Percentiles rank a stretch among this genome's conserved stretches.
Conservation (phyloP, 257 asterid species). For the Apocynum venetum region DNA sequence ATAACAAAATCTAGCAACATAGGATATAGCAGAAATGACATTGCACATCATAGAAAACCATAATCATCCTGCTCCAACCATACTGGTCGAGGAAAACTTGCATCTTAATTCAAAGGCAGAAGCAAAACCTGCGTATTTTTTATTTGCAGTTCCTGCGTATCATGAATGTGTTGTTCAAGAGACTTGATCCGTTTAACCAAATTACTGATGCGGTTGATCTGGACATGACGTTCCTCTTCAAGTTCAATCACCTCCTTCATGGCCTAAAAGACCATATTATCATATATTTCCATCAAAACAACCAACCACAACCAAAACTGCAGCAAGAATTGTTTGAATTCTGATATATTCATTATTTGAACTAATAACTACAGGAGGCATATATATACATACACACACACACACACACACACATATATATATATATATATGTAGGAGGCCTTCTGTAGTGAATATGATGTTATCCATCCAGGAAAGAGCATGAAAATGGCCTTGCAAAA, state of each 20-base stretch:
- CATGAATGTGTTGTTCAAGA: conserved; percentile 62
- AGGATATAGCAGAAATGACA: not conserved
- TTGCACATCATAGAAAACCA: not conserved
- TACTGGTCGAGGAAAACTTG: not conserved
- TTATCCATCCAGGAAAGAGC: not conserved
- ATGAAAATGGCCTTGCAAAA: not conserved
- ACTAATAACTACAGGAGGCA: not conserved
- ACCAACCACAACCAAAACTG: not conserved
- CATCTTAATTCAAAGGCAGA: not conserved
- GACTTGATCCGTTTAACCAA: conserved; percentile 42
- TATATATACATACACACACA: not conserved
- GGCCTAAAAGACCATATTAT: conserved; percentile 50
- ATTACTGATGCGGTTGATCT: conserved; percentile 34
- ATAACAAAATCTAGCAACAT: not conserved
- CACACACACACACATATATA: no score
- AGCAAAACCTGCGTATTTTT: conserved; percentile 65
- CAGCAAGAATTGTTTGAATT: not conserved
- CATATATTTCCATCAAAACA: conserved; percentile 18
- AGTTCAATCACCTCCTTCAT: conserved; percentile 55
- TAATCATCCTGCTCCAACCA: not conserved
- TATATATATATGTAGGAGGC: no score
- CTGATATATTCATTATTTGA: not conserved
- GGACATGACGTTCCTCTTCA: conserved; percentile 47
- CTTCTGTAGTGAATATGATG: not conserved
- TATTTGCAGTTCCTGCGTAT: conserved; percentile 54